These are phyloP conservation scores for Nectriaceae sp. DNA, from an alignment of 2,329 filamentous ascomycete genomes.

Conservation along the genomic window DNA sequence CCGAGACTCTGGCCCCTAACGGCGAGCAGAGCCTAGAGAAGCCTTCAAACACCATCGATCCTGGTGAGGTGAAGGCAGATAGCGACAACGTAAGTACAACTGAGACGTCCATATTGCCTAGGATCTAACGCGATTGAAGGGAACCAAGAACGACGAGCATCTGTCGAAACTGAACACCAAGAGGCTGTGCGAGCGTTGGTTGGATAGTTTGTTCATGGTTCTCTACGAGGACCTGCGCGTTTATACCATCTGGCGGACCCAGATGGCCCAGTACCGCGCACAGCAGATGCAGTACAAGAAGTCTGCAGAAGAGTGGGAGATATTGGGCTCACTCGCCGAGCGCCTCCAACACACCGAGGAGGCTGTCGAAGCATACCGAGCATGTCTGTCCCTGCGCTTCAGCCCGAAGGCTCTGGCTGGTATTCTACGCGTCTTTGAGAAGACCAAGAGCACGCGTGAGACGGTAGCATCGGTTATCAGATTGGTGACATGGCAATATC, in stretches of 20 bases:
- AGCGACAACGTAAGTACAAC: conserved; percentile 63
- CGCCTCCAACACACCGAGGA: conserved; percentile 91
- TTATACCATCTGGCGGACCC: conserved; percentile 98
- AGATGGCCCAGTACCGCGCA: conserved; percentile 92
- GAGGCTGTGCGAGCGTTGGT: conserved; percentile 93
- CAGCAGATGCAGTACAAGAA: conserved; percentile 97
- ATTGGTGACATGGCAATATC: conserved; percentile 95
- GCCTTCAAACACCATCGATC: conserved; percentile 76
- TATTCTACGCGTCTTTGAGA: conserved; percentile 78
- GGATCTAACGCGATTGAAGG: conserved; percentile 36
- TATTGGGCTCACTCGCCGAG: conserved; percentile 88
- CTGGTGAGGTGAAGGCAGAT: conserved; percentile 75
- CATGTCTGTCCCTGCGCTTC: conserved; percentile 85
- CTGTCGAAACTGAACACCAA: conserved; percentile 96
- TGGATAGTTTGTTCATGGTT: conserved; percentile 99
- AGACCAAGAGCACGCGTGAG: conserved; percentile 75
- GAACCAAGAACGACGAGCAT: conserved; percentile 66
- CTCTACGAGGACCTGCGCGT: conserved; percentile 96
- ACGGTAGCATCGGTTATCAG: conserved; percentile 85
- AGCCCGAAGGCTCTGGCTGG: conserved; percentile 90
- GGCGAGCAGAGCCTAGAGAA: conserved; percentile 63
- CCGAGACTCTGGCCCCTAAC: conserved; percentile 34
- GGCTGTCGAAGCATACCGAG: conserved; percentile 88
- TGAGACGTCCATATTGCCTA: background rate
- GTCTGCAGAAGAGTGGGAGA: conserved; percentile 97